Conservation (phyloP, 371 early-diverging fungal genomes). For the Nematocida sp. region DNA sequence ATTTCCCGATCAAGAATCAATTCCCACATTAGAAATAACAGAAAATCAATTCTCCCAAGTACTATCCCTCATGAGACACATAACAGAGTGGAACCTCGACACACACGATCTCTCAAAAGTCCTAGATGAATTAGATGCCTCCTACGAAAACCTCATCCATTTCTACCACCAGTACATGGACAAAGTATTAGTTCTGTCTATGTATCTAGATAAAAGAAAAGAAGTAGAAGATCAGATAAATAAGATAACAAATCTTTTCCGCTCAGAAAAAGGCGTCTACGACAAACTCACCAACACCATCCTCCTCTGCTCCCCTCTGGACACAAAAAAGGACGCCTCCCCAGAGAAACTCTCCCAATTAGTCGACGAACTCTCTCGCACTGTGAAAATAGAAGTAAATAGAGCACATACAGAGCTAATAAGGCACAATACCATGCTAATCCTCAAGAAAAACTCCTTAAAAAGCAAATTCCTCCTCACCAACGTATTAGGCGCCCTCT, state of each 20-base stretch:
- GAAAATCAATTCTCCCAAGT: too few species aligned
- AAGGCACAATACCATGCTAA: background rate
- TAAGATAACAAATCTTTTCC: background rate
- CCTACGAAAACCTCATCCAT: background rate
- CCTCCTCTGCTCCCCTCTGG: too few species aligned
- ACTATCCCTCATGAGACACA: background rate
- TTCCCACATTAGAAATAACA: too few species aligned
- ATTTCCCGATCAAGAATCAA: too few species aligned
- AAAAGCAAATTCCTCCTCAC: background rate
- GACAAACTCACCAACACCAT: too few species aligned
- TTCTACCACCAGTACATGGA: background rate
- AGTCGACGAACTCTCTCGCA: background rate
- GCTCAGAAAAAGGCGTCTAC: background rate
- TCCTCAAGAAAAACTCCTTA: background rate
- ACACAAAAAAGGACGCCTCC: too few species aligned
- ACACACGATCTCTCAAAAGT: background rate
- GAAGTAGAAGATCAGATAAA: background rate
- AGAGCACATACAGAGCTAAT: background rate
- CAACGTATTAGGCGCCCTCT: background rate
- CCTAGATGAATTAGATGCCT: background rate
- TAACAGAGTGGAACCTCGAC: background rate
- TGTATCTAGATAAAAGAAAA: background rate
- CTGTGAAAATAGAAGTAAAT: background rate
- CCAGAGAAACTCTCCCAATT: background rate
- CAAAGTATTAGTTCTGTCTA: background rate